Conservation (phyloP, 345 rosid species). For the Dimocarpus longan region DNA sequence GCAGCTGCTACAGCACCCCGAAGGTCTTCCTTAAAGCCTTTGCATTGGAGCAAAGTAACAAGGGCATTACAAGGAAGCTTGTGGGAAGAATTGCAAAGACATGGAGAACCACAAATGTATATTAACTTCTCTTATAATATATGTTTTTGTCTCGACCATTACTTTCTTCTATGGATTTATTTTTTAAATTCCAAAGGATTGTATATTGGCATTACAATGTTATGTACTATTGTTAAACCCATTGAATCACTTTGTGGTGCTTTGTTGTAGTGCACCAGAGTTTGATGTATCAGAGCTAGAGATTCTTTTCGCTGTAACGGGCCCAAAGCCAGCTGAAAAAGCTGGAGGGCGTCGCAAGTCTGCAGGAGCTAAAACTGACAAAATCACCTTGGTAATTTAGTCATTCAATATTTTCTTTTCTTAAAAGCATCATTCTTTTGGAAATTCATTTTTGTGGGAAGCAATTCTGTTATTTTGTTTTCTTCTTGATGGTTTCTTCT, state of each 20-base stretch:
- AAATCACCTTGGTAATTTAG: conserved; percentile 73
- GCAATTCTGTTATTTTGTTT: not conserved
- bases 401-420: conserved; percentile 3
- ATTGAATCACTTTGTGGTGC: conserved; percentile 17
- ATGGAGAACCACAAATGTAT: conserved; percentile 86
- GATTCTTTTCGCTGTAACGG: conserved; percentile 85
- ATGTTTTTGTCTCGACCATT: conserved; percentile 8
- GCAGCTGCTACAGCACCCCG: conserved; percentile 48
- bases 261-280: conserved; percentile 65
- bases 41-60: conserved; percentile 98
- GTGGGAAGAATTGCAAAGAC: conserved; percentile 96
- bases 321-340: conserved; percentile 74
- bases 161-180: conserved; percentile 7
- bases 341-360: conserved; percentile 65
- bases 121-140: conserved; percentile 29
- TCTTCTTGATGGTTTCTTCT: not conserved
- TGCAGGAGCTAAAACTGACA: conserved; percentile 85
- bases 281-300: conserved; percentile 95
- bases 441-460: not conserved
- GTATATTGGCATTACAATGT: conserved; percentile 7
- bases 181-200: conserved; percentile 1
- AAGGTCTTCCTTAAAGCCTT: conserved; percentile 89
- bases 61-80: conserved; percentile 98
- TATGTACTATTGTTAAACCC: conserved; percentile 8
- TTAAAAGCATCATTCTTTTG: conserved; percentile 6